phyloP scores from a whole-genome alignment of 768 basidiomycete species.

The Leccinum pellstonianum region DNA sequence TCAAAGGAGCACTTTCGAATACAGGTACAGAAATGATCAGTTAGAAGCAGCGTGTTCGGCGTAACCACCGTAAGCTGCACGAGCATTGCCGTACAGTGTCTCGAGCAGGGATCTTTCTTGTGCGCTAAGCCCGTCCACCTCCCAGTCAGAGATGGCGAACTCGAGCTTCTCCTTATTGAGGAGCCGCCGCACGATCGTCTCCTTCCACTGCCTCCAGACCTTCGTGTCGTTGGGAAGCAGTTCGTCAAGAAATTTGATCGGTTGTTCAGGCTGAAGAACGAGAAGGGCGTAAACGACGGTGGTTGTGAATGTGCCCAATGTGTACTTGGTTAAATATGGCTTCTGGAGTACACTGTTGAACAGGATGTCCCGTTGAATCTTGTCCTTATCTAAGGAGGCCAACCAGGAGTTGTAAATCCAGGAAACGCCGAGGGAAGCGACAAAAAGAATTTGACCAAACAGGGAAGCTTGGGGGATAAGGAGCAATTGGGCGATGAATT shows the following conservation, averaged over 20 bases:
- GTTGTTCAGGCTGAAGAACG: constrained; percentile 9
- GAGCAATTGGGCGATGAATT: constrained; percentile 1
- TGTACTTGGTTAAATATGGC: constrained; percentile 18
- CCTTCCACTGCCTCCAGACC: constrained; percentile 22
- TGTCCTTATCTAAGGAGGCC: constrained; percentile 33
- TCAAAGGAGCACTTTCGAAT: neutral
- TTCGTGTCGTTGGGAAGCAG: constrained; percentile 21
- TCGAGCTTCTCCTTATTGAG: constrained; percentile 21
- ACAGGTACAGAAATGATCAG: constrained; percentile 4
- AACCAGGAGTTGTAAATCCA: constrained; percentile 4
- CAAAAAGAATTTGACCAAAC: neutral
- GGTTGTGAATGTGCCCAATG: constrained; percentile 15
- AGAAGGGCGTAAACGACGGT: constrained; percentile 19
- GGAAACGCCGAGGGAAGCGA: neutral
- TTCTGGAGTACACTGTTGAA: constrained; percentile 10
- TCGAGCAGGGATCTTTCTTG: constrained; percentile 22
- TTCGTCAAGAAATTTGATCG: constrained; percentile 11
- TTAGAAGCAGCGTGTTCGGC: constrained; percentile 2
- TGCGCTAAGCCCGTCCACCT: constrained; percentile 13
- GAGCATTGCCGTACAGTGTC: constrained; percentile 25
- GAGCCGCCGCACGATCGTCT: constrained; percentile 2
- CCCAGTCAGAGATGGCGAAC: constrained; percentile 24
- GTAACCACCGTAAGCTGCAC: constrained; percentile 29
- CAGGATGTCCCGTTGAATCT: constrained; percentile 14
- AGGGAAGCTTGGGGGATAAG: neutral